Conservation (phyloP, 2,329 filamentous ascomycete species). For the Fusarium metavorans region DNA sequence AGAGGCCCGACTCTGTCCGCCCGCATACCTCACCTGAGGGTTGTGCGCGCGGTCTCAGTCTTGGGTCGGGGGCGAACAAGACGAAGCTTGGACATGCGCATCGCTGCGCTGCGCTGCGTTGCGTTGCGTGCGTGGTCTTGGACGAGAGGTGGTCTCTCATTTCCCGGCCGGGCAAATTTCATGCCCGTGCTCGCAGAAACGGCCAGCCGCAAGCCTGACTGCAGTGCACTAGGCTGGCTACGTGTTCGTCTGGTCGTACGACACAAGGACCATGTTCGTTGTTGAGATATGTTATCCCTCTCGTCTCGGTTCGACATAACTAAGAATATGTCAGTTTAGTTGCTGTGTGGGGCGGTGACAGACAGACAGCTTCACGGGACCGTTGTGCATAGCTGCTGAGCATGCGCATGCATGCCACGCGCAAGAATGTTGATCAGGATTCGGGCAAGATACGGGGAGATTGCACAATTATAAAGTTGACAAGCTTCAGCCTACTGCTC, state of each 20-base stretch:
- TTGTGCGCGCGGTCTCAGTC: conserved; percentile 15
- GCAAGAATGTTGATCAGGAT: conserved; percentile 12
- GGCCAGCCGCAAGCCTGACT: conserved; percentile 28
- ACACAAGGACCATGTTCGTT: conserved; percentile 26
- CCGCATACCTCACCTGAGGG: conserved; percentile 27
- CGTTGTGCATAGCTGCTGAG: background rate
- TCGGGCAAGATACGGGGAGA: background rate
- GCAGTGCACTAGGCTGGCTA: conserved; percentile 16
- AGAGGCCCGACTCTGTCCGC: conserved; percentile 21
- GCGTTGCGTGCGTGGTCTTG: background rate
- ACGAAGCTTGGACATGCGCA: conserved; percentile 37
- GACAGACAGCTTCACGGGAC: background rate
- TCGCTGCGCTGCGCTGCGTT: background rate
- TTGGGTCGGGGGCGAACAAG: background rate
- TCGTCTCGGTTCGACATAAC: background rate
- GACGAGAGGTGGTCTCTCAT: conserved; percentile 27
- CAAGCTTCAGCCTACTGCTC: background rate
- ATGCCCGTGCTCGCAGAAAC: conserved; percentile 33
- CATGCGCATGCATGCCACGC: background rate
- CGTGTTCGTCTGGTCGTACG: conserved; percentile 37
- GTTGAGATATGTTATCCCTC: background rate
- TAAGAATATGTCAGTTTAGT: conserved; percentile 6
- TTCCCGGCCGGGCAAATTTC: conserved; percentile 34
- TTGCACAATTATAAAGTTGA: conserved; percentile 4
- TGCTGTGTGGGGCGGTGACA: conserved; percentile 11